Conservation (phyloP, 2,329 filamentous ascomycete species). For the Pseudogymnoascus destructans region DNA sequence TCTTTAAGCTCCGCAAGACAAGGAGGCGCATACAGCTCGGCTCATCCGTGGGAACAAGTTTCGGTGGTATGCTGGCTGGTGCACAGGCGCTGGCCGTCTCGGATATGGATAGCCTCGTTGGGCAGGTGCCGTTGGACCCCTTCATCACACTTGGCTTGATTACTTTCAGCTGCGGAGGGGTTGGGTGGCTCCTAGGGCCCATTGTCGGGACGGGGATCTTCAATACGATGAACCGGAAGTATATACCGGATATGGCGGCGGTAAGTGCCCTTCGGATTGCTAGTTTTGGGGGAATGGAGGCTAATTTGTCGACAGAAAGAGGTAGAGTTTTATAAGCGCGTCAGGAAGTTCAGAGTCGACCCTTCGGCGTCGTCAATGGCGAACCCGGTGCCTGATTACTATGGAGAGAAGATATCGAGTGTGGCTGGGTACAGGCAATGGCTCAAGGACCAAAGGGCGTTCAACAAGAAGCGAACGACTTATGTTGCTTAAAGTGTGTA, state of each 20-base stretch:
- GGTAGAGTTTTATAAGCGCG: slow-evolving; percentile 79
- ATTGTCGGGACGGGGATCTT: slow-evolving; percentile 70
- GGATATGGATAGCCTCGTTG: slow-evolving; percentile 57
- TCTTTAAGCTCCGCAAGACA: slow-evolving; percentile 79
- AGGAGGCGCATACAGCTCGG: slow-evolving; percentile 72
- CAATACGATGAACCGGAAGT: slow-evolving; percentile 58
- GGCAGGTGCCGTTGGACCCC: slow-evolving; percentile 72
- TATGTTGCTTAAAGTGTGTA: slow-evolving; percentile 16
- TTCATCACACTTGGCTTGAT: slow-evolving; percentile 73
- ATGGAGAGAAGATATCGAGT: slow-evolving; percentile 95
- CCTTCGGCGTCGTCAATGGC: slow-evolving; percentile 76
- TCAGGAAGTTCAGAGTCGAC: slow-evolving; percentile 87
- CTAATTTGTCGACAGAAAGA: slow-evolving; percentile 52
- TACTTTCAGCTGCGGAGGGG: slow-evolving; percentile 60
- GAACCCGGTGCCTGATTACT: slow-evolving; percentile 83
- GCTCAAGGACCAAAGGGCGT: slow-evolving; percentile 94
- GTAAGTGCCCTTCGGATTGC: slow-evolving; percentile 32
- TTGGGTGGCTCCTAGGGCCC: slow-evolving; percentile 81
- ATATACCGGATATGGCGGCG: slow-evolving; percentile 57
- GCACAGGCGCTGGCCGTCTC: slow-evolving; percentile 55
- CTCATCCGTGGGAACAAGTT: slow-evolving; percentile 56
- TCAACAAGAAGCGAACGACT: slow-evolving; percentile 63
- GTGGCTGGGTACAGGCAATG: slow-evolving; percentile 84
- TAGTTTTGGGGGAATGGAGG: neutral
- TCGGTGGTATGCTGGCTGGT: slow-evolving; percentile 48